phyloP scores from a whole-genome alignment of 148 eudicot genomes.

The Cornus controversa region DNA sequence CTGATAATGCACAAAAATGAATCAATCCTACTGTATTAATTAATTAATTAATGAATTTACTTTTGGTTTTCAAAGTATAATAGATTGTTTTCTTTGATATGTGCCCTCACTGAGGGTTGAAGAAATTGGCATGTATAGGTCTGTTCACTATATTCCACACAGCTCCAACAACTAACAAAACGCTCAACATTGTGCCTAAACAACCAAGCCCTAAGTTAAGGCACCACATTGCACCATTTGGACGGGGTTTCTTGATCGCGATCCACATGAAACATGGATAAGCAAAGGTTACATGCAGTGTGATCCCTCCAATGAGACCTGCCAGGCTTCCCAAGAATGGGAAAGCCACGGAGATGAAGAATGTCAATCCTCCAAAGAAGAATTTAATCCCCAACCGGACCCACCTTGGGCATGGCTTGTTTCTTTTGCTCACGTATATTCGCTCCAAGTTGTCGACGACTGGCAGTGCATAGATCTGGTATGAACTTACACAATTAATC shows the following conservation, averaged over 20 bases:
- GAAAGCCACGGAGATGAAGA: constrained; percentile 48
- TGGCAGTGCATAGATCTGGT: constrained; percentile 60
- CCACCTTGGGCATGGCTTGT: constrained; percentile 43
- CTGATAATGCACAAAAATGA: not conserved
- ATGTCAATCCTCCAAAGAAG: constrained; percentile 54
- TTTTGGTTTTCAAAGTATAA: no score
- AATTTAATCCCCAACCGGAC: constrained; percentile 33
- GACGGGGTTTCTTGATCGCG: constrained; percentile 41
- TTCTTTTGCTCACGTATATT: constrained; percentile 21
- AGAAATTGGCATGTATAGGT: constrained; percentile 62
- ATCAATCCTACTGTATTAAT: no score
- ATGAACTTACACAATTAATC: constrained; percentile 42
- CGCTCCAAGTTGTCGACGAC: constrained; percentile 64
- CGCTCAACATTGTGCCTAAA: constrained; percentile 38
- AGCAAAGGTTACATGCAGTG: constrained; percentile 46
- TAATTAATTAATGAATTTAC: no score
- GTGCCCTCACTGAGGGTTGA: constrained; percentile 35
- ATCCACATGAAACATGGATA: constrained; percentile 82
- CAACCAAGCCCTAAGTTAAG: constrained; percentile 49
- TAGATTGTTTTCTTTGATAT: not conserved
- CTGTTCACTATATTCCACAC: constrained; percentile 39
- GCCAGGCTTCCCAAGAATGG: constrained; percentile 54
- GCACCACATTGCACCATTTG: constrained; percentile 41
- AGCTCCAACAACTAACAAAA: constrained; percentile 26
- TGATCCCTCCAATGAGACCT: constrained; percentile 42